These are phyloP conservation scores for Claviceps capensis DNA, from an alignment of 2,329 filamentous ascomycete species.

Conservation along the genomic window DNA sequence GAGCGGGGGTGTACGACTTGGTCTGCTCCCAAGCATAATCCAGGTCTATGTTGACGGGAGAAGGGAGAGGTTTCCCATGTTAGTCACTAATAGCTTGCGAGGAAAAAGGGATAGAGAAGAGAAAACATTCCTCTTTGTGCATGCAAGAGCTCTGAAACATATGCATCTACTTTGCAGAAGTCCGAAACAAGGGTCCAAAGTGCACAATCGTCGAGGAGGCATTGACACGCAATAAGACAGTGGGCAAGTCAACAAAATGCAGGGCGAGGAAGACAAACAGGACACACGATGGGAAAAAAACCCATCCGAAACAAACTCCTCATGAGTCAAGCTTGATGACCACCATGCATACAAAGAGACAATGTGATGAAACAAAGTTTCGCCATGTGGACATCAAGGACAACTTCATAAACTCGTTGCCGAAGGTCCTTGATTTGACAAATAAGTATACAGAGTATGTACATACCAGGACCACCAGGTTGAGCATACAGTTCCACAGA, in stretches of 20 bases:
- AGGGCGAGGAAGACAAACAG: background rate
- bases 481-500: conserved; percentile 10
- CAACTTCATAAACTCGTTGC: too few relatives aligned
- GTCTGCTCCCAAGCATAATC: conserved; percentile 9
- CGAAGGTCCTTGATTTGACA: background rate
- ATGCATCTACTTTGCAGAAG: background rate
- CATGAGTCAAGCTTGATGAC: background rate
- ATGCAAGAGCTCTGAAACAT: background rate
- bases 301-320: background rate
- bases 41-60: conserved; percentile 8
- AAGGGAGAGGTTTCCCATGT: background rate
- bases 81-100: background rate
- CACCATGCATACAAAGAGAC: background rate
- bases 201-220: background rate
- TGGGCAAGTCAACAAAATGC: background rate
- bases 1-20: conserved; percentile 6
- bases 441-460: too few relatives aligned
- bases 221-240: background rate
- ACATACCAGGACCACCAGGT: conserved; percentile 10
- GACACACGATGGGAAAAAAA: background rate
- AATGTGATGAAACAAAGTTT: background rate
- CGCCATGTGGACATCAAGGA: background rate
- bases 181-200: background rate
- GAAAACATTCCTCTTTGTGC: background rate
- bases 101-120: background rate